Evolutionary conservation across 805 yeast species (phyloP).

Genomic region (Kodamaea sagamina): DNA sequence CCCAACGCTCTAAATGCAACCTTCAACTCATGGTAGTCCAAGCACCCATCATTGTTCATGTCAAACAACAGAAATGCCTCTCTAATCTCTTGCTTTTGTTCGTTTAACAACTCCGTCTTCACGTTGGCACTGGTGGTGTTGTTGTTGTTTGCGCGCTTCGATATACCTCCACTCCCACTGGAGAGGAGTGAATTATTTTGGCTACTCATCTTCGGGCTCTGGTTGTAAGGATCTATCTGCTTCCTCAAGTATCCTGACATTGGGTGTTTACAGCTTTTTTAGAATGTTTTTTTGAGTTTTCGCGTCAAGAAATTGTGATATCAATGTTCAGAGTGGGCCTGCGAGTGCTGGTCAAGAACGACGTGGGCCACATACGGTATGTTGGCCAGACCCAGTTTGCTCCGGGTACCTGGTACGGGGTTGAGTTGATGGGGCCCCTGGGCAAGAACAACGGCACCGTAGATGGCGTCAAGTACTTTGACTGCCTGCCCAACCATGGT

Average conservation of each 20-base stretch:
- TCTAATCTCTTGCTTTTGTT: conserved; percentile 85
- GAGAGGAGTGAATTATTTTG: conserved; percentile 7
- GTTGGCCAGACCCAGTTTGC: conserved; percentile 60
- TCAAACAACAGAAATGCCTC: conserved; percentile 93
- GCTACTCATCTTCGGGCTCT: conserved; percentile 9
- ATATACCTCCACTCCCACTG: conserved; percentile 4
- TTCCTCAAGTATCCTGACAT: conserved; percentile 13
- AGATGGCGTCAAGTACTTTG: conserved; percentile 45
- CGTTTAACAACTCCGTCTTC: conserved; percentile 71
- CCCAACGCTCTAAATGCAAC: conserved; percentile 95
- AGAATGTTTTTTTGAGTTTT: background rate
- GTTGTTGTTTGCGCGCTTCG: conserved; percentile 6
- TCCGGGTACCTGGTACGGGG: conserved; percentile 55
- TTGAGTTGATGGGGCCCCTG: conserved; percentile 39
- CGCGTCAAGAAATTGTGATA: conserved; percentile 1
- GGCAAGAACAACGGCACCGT: conserved; percentile 57
- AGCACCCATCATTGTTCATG: conserved; percentile 83
- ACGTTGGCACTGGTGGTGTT: conserved; percentile 22
- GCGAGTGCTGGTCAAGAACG: conserved; percentile 38
- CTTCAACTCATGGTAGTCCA: conserved; percentile 91
- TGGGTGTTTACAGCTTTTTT: conserved; percentile 2
- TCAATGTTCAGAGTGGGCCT: conserved; percentile 25
- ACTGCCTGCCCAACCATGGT: conserved; percentile 40
- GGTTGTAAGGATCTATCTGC: conserved; percentile 9
- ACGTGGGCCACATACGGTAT: conserved; percentile 49